Base-by-base conservation (phyloP, 257 asterid genomes). In the Solanum peruvianum region DNA sequence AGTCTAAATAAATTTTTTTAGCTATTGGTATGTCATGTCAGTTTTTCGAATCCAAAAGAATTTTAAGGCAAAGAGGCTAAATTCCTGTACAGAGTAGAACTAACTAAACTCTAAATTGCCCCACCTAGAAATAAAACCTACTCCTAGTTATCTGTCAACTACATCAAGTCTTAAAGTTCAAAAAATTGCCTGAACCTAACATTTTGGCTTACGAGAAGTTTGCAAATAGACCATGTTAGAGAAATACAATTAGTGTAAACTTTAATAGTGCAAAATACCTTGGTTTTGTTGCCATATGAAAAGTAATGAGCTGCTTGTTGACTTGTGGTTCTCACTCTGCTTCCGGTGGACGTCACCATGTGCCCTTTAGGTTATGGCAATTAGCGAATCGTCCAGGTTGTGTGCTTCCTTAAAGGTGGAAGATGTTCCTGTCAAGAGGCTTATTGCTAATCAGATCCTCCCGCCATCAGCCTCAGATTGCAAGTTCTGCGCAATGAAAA, bases 361-460 rank as follows among this genome's bases (percentile, higher is more conserved):
- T 18, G 85, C 85, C 67, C 29, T 87, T 82, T 89, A 97, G 99
- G 99, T 97, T 89, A 97, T 97, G 99, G 98, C 99, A 78, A 94
- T 97, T 44, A 97, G 92, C 85, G 99, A 95, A 92, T 97, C 99
- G 9, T 95, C 99, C 85, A 94, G 98, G 93, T 93, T 97, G 87
- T 92, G 96, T 90, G 94, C 97, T 86, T 97, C 99, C 64, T 89
- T 97, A 87, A 94, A 90, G 91, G 96, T 93, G 91, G 99, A 97
- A 92, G 84, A 89, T 85, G 99, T 95, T 89, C 99, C 99, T 64
- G 99, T 97, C 25, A 95, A 95, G 94, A 93, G 98, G 88, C 95
- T 97, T 35, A 93, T 97, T 42, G 98, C 95, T 87, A 97, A 95
- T 92, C 99, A 97, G 93, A 87, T 97, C 86, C 96, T 95, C 86